Evolutionary conservation across 192 early-diverging fungal species (phyloP).

Genomic region (Backusella tuberculispora): DNA sequence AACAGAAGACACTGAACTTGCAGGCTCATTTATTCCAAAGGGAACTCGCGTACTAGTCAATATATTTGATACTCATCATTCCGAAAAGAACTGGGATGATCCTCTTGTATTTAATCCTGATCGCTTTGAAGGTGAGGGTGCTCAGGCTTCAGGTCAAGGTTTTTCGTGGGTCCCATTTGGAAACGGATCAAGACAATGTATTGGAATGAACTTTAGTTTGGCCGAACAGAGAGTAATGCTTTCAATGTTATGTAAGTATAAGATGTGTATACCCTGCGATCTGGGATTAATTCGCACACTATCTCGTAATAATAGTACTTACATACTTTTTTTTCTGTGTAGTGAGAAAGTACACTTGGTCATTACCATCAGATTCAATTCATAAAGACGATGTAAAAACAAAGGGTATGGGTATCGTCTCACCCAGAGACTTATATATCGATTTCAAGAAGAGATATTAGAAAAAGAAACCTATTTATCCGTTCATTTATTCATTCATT

Average conservation of each 20-base stretch:
- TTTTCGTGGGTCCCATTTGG: constrained; percentile 55
- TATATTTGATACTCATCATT: constrained; percentile 27
- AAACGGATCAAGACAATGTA: constrained; percentile 57
- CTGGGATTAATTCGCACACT: background rate
- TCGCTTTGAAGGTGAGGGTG: constrained; percentile 30
- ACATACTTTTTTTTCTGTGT: background rate
- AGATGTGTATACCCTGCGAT: background rate
- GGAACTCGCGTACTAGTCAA: constrained; percentile 49
- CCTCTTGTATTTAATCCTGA: constrained; percentile 34
- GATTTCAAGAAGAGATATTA: too few species aligned
- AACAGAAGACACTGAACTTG: constrained; percentile 36
- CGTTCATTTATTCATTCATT: too few species aligned
- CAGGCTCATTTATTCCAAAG: constrained; percentile 30
- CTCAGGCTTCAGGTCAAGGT: background rate
- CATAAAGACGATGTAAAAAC: background rate
- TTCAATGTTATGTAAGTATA: constrained; percentile 47
- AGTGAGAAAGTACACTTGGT: constrained; percentile 20
- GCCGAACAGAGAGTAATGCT: constrained; percentile 60
- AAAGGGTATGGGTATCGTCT: too few species aligned
- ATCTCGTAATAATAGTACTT: background rate
- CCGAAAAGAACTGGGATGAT: constrained; percentile 28
- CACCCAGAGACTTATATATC: too few species aligned
- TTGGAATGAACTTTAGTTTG: constrained; percentile 61
- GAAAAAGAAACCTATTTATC: too few species aligned
- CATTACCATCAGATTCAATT: constrained; percentile 18